Evolutionary conservation across 345 rosid species (phyloP).

Genomic region (Triadica sebifera): DNA sequence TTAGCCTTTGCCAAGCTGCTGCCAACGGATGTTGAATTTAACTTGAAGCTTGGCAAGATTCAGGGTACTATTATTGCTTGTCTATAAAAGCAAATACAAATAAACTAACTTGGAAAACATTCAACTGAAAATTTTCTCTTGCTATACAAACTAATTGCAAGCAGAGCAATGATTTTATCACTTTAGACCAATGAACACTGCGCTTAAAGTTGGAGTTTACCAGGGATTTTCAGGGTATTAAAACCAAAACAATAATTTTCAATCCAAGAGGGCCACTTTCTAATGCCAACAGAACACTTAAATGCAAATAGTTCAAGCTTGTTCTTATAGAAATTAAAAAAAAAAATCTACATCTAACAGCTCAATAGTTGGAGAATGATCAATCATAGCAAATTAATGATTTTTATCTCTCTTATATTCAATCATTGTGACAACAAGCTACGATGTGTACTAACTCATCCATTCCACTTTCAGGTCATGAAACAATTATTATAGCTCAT

Average conservation of each 20-base stretch:
- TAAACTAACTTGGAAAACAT: not conserved
- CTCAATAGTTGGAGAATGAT: not conserved
- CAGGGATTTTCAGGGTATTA: not conserved
- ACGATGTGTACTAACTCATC: not conserved
- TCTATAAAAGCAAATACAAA: not conserved
- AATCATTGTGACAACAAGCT: not conserved
- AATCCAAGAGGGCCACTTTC: not conserved
- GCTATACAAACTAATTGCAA: not conserved
- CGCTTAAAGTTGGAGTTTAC: not conserved
- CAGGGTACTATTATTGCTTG: not conserved
- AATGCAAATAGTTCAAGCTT: not conserved
- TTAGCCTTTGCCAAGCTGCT: not conserved
- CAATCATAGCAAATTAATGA: not conserved
- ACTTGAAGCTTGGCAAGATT: not conserved
- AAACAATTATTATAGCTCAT: not conserved
- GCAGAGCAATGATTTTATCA: not conserved
- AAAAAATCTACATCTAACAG: not conserved
- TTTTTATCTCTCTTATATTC: not conserved
- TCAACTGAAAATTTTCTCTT: not conserved
- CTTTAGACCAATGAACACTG: not conserved
- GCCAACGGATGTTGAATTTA: no score
- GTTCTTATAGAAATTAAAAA: not conserved
- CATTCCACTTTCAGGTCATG: not conserved
- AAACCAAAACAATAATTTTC: no score
- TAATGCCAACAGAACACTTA: conserved; percentile 2